These are phyloP conservation scores for Leptographium radiaticola DNA, from an alignment of 2,329 filamentous ascomycete species.

Conservation along the genomic window DNA sequence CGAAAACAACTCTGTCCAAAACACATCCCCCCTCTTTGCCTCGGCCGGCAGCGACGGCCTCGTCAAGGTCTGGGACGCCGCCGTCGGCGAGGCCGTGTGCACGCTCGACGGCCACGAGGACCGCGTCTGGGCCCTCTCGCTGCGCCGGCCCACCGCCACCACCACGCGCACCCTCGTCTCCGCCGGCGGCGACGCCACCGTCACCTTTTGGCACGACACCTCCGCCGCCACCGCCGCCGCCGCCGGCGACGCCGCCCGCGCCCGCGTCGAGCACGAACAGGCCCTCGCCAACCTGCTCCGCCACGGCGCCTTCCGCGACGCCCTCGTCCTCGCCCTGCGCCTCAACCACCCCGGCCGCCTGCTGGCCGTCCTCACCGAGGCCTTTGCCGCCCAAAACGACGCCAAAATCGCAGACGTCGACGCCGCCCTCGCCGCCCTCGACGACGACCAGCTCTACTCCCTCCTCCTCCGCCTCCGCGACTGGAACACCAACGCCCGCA, in stretches of 20 bases:
- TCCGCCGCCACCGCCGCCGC: slow-evolving; percentile 66
- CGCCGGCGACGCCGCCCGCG: slow-evolving; percentile 58
- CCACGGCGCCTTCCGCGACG: slow-evolving; percentile 77
- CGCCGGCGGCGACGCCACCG: slow-evolving; percentile 79
- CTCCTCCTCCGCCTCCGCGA: slow-evolving; percentile 75
- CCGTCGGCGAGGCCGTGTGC: slow-evolving; percentile 69
- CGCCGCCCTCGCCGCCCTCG: slow-evolving; percentile 64
- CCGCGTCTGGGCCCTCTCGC: slow-evolving; percentile 79
- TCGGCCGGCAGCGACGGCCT: slow-evolving; percentile 88
- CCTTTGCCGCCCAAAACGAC: slow-evolving; percentile 31
- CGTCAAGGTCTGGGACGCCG: slow-evolving; percentile 91
- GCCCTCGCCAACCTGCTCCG: slow-evolving; percentile 87
- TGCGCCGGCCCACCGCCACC: slow-evolving; percentile 37
- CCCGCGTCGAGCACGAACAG: slow-evolving; percentile 82
- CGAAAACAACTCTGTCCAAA: background rate
- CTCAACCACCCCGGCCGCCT: slow-evolving; percentile 88
- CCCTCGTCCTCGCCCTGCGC: slow-evolving; percentile 80
- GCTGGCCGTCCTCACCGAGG: slow-evolving; percentile 69
- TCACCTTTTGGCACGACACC: slow-evolving; percentile 94
- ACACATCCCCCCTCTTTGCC: slow-evolving; percentile 44
- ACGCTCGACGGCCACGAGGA: slow-evolving; percentile 97
- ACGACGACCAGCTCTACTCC: slow-evolving; percentile 73
- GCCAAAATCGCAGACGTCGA: slow-evolving; percentile 54
- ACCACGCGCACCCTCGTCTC: slow-evolving; percentile 62
- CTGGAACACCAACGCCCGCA: slow-evolving; percentile 94